Conservation (phyloP, 352 stramenopile species). For the Thraustotheca clavata region DNA sequence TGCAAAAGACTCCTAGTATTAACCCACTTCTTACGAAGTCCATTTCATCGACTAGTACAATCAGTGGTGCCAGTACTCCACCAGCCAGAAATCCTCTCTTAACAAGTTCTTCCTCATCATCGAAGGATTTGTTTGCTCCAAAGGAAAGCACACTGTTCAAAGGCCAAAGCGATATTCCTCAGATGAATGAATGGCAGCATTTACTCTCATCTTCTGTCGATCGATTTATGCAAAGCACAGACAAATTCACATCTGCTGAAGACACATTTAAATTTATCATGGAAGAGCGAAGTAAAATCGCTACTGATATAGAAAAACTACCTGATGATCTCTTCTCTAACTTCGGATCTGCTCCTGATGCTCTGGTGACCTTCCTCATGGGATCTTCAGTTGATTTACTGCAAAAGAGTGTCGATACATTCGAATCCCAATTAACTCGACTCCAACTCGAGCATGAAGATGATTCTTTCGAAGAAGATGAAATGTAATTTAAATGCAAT, state of each 20-base stretch:
- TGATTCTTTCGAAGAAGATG: conserved; percentile 1
- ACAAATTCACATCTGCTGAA: conserved; percentile 32
- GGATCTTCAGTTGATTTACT: conserved; percentile 53
- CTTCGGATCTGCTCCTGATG: conserved; percentile 25
- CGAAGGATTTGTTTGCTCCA: conserved; percentile 18
- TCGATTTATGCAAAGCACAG: conserved; percentile 43
- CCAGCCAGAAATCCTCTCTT: conserved; percentile 42
- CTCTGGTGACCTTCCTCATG: conserved; percentile 68
- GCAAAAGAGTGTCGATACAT: conserved; percentile 29
- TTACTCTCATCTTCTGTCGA: conserved; percentile 62
- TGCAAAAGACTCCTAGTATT: conserved; percentile 17
- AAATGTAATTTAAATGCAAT: not conserved
- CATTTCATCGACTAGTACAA: conserved; percentile 14
- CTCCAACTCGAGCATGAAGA: not conserved
- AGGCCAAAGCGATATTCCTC: conserved; percentile 32
- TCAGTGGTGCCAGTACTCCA: conserved; percentile 6
- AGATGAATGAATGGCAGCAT: conserved; percentile 60
- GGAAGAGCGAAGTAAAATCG: conserved; percentile 49
- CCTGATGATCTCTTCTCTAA: conserved; percentile 20
- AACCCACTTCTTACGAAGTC: not conserved
- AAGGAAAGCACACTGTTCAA: conserved; percentile 2
- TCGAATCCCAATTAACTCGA: not conserved
- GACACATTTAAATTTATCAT: conserved; percentile 53
- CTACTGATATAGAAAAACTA: conserved; percentile 48
- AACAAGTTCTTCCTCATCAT: conserved; percentile 45